Conservation (phyloP, 2,329 filamentous ascomycete genomes). For the Botrytis fabae region DNA sequence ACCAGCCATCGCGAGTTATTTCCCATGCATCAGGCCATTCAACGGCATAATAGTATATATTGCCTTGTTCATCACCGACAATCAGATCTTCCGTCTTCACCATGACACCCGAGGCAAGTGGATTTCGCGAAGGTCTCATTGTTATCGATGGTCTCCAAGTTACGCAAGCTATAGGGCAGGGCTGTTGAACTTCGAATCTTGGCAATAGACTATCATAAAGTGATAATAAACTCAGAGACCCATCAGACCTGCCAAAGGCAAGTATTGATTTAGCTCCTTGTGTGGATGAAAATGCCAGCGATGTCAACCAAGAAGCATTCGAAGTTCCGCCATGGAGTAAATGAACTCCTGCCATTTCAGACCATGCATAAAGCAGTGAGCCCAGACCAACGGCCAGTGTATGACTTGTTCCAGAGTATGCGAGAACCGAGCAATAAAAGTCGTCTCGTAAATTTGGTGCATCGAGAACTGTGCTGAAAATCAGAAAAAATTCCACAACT, state of each 20-base stretch:
- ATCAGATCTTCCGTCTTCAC: conserved; percentile 79
- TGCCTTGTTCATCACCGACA: conserved; percentile 80
- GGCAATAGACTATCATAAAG: conserved; percentile 65
- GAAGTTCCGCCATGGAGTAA: conserved; percentile 51
- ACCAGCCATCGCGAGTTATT: conserved; percentile 66
- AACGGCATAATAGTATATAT: conserved; percentile 83
- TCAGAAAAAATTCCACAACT: conserved; percentile 38
- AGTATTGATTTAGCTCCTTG: conserved; percentile 76
- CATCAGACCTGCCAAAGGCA: conserved; percentile 78
- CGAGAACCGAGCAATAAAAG: conserved; percentile 90
- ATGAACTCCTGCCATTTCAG: conserved; percentile 68
- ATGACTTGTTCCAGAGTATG: conserved; percentile 74
- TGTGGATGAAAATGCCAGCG: conserved; percentile 83
- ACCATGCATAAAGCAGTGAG: conserved; percentile 83
- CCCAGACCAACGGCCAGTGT: conserved; percentile 83
- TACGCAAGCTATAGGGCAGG: conserved; percentile 73
- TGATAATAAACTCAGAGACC: conserved; percentile 75
- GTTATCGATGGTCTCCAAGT: conserved; percentile 71
- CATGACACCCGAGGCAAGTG: conserved; percentile 45
- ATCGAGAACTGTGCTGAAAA: conserved; percentile 69
- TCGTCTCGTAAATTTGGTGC: conserved; percentile 89
- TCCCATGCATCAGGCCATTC: conserved; percentile 76
- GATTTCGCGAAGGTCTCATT: conserved; percentile 53
- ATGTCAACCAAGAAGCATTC: conserved; percentile 67
- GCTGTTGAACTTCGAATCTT: conserved; percentile 74